Evolutionary conservation across 1,139 yeast genomes (phyloP).

Genomic region (Pichia sp.): DNA sequence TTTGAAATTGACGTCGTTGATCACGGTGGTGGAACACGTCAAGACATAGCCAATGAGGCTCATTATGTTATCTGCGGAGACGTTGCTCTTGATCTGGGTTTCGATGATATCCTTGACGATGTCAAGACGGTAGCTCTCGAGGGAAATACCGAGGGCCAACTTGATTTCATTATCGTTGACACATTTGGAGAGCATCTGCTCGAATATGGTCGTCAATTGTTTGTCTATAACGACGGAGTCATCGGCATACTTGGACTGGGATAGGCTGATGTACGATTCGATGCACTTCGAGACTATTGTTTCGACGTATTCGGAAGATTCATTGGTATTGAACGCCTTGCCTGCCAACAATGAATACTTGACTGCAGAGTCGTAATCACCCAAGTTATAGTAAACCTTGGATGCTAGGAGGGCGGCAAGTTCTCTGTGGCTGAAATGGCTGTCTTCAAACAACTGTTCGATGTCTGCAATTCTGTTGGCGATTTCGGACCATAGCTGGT

Average conservation of each 20-base stretch:
- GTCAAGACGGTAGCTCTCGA: constrained; percentile 86
- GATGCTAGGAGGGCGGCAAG: constrained; percentile 92
- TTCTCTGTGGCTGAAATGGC: constrained; percentile 58
- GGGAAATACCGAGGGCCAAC: constrained; percentile 84
- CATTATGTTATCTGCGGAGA: constrained; percentile 46
- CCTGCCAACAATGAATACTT: constrained; percentile 86
- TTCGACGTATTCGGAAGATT: constrained; percentile 81
- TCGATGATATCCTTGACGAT: constrained; percentile 62
- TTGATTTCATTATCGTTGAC: constrained; percentile 64
- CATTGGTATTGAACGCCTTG: constrained; percentile 65
- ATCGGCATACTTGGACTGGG: constrained; percentile 52
- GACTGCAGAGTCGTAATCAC: constrained; percentile 89
- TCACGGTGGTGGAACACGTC: constrained; percentile 65
- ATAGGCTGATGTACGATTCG: constrained; percentile 66
- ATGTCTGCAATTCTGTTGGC: constrained; percentile 82
- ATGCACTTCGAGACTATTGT: constrained; percentile 93
- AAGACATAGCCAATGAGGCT: constrained; percentile 69
- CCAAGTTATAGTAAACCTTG: constrained; percentile 90
- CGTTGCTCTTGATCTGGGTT: constrained; percentile 34
- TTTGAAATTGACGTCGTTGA: constrained; percentile 59
- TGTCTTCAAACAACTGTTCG: constrained; percentile 89
- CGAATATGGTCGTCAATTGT: constrained; percentile 67
- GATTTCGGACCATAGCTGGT: constrained; percentile 95
- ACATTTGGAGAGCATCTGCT: constrained; percentile 81
- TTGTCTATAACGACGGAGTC: constrained; percentile 46